Evolutionary conservation across 768 basidiomycete species (phyloP).

Genomic region (Boletus rubropictus): DNA sequence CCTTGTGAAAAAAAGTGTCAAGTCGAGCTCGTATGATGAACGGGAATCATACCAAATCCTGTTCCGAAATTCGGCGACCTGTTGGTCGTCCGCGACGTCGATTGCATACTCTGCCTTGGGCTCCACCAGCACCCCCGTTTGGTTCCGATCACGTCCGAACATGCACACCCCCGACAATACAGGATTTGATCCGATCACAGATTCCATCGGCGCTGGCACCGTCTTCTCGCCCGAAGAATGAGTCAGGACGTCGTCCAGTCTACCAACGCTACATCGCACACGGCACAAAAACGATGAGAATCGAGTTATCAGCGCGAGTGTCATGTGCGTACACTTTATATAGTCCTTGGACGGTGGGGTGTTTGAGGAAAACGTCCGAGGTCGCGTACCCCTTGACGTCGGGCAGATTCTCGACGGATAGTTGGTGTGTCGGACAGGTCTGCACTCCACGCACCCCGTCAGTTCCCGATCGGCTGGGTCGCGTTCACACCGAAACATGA

Average conservation of each 20-base stretch:
- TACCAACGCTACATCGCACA: constrained; percentile 33
- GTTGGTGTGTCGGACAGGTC: constrained; percentile 25
- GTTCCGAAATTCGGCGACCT: constrained; percentile 32
- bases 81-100: constrained; percentile 25
- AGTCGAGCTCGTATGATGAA: no score
- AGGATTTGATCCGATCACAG: constrained; percentile 15
- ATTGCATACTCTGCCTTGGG: constrained; percentile 31
- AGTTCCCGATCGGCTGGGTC: neutral
- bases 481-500: neutral
- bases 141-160: constrained; percentile 34
- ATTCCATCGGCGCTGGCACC: constrained; percentile 32
- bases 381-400: constrained; percentile 40
- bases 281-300: neutral
- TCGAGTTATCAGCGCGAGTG: neutral
- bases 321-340: constrained; percentile 36
- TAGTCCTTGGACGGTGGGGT: constrained; percentile 38
- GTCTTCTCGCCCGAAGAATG: constrained; percentile 32
- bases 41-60: constrained; percentile 30
- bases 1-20: constrained; percentile 17
- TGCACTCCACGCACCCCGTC: constrained; percentile 2
- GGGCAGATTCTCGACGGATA: constrained; percentile 31
- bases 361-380: constrained; percentile 39
- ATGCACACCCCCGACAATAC: constrained; percentile 32
- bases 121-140: constrained; percentile 29
- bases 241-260: constrained; percentile 33